Conservation (phyloP, 2,329 filamentous ascomycete species). For the Catunica adiposa region DNA sequence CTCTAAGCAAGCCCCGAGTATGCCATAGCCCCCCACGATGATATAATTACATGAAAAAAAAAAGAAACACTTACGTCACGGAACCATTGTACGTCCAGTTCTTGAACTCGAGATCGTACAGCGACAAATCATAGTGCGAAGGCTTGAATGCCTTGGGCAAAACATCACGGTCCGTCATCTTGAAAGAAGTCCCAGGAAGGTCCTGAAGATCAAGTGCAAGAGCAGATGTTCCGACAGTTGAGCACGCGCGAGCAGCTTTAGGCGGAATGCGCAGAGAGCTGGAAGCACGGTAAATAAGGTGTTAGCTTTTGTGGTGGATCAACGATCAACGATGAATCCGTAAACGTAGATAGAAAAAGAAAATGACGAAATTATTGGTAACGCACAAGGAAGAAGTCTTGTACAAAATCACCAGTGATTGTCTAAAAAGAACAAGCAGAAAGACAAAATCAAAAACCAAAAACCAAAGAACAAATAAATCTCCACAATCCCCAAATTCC, state of each 20-base stretch:
- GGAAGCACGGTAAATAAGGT: not conserved
- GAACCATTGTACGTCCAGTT: conserved; percentile 65
- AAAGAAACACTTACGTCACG: conserved; percentile 35
- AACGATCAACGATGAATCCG: not conserved
- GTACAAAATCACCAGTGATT: too few species aligned
- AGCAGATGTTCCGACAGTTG: conserved; percentile 18
- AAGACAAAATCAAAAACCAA: too few species aligned
- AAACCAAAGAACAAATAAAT: too few species aligned
- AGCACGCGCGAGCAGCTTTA: conserved; percentile 15
- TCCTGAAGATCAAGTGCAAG: conserved; percentile 16
- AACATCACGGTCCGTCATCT: conserved; percentile 44
- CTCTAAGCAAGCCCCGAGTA: not conserved
- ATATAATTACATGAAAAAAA: not conserved
- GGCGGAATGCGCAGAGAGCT: conserved; percentile 8
- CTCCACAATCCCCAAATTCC: too few species aligned
- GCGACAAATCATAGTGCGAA: conserved; percentile 66
- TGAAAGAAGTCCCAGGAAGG: conserved; percentile 16
- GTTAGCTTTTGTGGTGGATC: not conserved
- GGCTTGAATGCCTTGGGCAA: conserved; percentile 57
- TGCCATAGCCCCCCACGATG: not conserved
- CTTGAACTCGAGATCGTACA: conserved; percentile 65
- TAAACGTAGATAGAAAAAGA: too few species aligned
- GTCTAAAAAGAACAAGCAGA: too few species aligned
- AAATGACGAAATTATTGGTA: too few species aligned
- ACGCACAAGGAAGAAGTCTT: too few species aligned